Percentiles rank a stretch among this genome's conserved stretches.
phyloP scores from a whole-genome alignment of 2,329 filamentous ascomycete genomes.

The Raffaelea ambrosiae region DNA sequence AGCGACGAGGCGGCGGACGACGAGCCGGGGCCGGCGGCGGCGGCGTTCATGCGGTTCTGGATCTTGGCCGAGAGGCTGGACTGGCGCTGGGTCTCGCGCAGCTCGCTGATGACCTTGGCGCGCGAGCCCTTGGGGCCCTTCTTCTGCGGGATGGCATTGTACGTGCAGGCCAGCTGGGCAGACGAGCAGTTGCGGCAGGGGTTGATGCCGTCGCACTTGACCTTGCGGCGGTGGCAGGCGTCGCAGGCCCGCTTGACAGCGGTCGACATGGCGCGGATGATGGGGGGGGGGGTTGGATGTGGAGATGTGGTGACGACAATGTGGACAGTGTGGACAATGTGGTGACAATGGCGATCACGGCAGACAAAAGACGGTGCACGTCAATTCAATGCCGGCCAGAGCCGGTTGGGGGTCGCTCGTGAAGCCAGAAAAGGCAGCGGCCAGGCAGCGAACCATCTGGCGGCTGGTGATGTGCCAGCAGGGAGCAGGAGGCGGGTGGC shows the following conservation, averaged over 20 bases:
- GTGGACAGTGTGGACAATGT: neutral
- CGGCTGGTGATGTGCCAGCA: too few species aligned
- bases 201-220: constrained; percentile 63
- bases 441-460: too few species aligned
- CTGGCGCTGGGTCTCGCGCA: constrained; percentile 60
- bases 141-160: constrained; percentile 67
- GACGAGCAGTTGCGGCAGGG: constrained; percentile 64
- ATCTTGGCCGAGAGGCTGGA: constrained; percentile 55
- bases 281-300: neutral
- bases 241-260: constrained; percentile 59
- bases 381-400: too few species aligned
- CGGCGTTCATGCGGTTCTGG: constrained; percentile 50
- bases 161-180: constrained; percentile 60
- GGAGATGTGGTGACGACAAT: neutral
- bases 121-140: constrained; percentile 68
- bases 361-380: too few species aligned
- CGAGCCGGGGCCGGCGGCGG: constrained; percentile 20
- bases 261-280: constrained; percentile 36
- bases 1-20: constrained; percentile 33
- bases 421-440: too few species aligned
- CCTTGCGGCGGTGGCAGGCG: constrained; percentile 65
- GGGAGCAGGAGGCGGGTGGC: too few species aligned
- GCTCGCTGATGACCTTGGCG: constrained; percentile 67
- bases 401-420: too few species aligned
- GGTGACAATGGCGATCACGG: neutral